A percentile compares a stretch with the other conserved stretches of the same genome.
Conservation (phyloP, 345 rosid species). For the Excoecaria agallocha region DNA sequence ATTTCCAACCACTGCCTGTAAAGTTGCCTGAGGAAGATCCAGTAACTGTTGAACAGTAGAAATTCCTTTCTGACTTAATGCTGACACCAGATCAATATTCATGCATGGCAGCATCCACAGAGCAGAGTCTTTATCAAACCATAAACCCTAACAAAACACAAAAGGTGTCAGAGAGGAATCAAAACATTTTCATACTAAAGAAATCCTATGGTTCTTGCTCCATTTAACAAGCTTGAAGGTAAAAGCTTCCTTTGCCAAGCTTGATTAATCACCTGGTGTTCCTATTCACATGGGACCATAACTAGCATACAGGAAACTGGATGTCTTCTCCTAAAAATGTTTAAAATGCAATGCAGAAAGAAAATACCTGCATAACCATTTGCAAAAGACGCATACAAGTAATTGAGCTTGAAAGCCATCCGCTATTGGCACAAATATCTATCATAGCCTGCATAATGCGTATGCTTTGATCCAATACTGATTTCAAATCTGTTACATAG, state of each 20-base stretch:
- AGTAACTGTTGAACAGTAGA: constrained; percentile 65
- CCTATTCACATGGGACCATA: too few relatives aligned
- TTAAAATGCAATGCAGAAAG: constrained; percentile 2
- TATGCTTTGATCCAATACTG: constrained; percentile 94
- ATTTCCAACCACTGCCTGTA: constrained; percentile 59
- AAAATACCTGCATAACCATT: constrained; percentile 94
- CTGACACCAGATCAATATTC: constrained; percentile 55
- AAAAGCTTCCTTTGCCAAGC: too few relatives aligned
- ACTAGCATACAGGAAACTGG: not conserved
- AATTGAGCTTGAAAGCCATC: constrained; percentile 92
- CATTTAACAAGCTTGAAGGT: too few relatives aligned
- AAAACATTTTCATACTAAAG: not conserved
- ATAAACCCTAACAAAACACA: constrained; percentile 55
- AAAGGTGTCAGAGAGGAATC: not conserved
- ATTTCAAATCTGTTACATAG: constrained; percentile 89
- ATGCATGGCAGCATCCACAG: constrained; percentile 92
- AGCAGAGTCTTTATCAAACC: constrained; percentile 75
- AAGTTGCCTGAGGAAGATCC: constrained; percentile 54
- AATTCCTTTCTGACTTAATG: constrained; percentile 52
- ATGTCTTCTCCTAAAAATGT: not conserved
- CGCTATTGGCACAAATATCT: constrained; percentile 96
- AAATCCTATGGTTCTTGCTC: too few relatives aligned
- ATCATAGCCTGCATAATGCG: constrained; percentile 98
- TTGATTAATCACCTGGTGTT: too few relatives aligned
- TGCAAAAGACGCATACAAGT: constrained; percentile 95